Base-by-base conservation (phyloP, 2,329 filamentous ascomycete genomes). In the Penicillium sp. region DNA sequence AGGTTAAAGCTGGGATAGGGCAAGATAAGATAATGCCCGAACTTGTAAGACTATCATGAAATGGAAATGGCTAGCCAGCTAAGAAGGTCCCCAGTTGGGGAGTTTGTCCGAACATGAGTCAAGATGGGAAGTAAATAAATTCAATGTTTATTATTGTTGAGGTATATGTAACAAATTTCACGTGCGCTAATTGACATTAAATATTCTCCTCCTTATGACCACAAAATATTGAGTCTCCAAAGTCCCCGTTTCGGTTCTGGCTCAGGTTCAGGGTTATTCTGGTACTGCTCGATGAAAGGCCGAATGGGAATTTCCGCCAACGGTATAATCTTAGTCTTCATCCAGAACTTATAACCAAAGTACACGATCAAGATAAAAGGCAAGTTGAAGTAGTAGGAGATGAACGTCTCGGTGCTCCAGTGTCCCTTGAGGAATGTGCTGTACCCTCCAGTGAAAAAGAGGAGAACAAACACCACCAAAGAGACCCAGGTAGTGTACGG, bases 391-490 rank as follows among this genome's bases (percentile, higher is more conserved):
- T 87, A 87, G 0, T 80, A 77, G 0, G 82, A 82, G 53, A 79
- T 73, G 0, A 84, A 82, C 64, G 85, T 85, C 67, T 90, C 89
- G 7, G 87, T 81, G 31, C 22, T 54, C 66, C 66, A 69, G 15
- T 61, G 49, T 0, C 61, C 60, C 5, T 63, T 55, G 29, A 68
- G 61, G 23, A 69, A 69, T 0, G 62, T 65, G 11, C 84, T 79
- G 69, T 89, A 90, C 0, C 87, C 88, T 58, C 88, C 88, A 51
- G 88, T 85, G 4, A 90, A 71, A 9, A 82, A 85, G 2, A 90
- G 74, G n/a, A 89, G 67, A 3, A 72, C 63, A 35, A 89, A 80
- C 20, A 85, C 62, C 18, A 80, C 63, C 2, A 89, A 79, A 6
- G 80, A 77, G 33, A 78, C 70, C 70, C 80, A 90, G 0, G 85